Evolutionary conservation across 1,284 basidiomycete genomes (phyloP), one percentile per base, ranked within the genome.

Genomic region (Coniophora puteana): DNA sequence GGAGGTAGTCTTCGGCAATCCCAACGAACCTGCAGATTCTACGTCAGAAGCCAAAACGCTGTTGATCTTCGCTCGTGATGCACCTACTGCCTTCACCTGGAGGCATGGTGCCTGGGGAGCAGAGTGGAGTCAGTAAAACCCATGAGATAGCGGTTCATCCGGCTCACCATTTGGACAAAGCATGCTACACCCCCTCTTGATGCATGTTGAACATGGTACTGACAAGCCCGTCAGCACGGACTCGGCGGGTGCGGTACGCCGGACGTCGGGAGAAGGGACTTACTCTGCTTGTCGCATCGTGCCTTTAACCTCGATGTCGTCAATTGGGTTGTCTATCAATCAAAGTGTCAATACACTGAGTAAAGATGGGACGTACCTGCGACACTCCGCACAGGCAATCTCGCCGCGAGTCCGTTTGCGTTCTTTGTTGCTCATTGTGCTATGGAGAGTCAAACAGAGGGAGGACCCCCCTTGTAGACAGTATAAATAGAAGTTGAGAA

Each of bases 1-100:
- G 65, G 16, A 77, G 64, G 49, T 72, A 70, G 39, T 71, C 70
- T 25, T 72, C 71, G 23, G 71, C 73, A 3, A 69, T 66, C n/a
- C 69, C 52, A 20, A 76, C 71, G 46, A 76, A 75, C 22, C 72
- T 72, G 37, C 18, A 18, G 27, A 33, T 41, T 23, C 39, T 36
- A 11, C 26, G 27, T 43, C 36, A 33, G 42, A 16, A 14, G 35
- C 35, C 26, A 26, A 20, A 11, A 24, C 23, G 26, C 7, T 29
- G 24, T 39, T 20, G 23, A 28, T 33, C 25, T 21, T 31, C 27
- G 43, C 66, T n/a, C n/a, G n/a, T n/a, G n/a, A n/a, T n/a, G 40
- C 49, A 69, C 70, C 71, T 64, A 46, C 68, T 69, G 13, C 71
- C 69, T 45, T 73, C 67, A 22, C 72, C 72, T 7, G 71, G 71